These are phyloP conservation scores for Exophiala bonariae DNA, from an alignment of 2,329 filamentous ascomycete species.

Conservation along the genomic window DNA sequence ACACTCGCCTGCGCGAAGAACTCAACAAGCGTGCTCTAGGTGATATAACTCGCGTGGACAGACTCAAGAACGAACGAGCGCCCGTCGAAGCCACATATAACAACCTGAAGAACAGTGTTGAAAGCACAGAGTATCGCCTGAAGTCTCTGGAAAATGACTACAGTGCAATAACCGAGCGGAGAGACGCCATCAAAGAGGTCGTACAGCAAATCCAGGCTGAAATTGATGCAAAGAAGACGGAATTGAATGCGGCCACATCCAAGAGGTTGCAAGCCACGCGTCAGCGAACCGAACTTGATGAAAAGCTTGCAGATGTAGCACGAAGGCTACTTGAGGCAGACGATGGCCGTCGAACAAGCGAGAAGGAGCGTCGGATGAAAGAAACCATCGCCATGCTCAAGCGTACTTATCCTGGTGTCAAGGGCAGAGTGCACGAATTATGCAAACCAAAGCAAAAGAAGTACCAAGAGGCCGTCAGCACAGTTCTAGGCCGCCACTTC, in stretches of 20 bases:
- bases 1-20: slow-evolving; percentile 79
- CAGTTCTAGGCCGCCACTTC: slow-evolving; percentile 87
- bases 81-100: slow-evolving; percentile 89
- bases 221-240: slow-evolving; percentile 86
- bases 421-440: slow-evolving; percentile 84
- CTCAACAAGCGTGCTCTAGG: slow-evolving; percentile 79
- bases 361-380: slow-evolving; percentile 74
- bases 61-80: slow-evolving; percentile 83
- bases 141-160: slow-evolving; percentile 74
- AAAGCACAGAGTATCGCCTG: slow-evolving; percentile 71
- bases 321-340: slow-evolving; percentile 82
- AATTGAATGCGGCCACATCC: slow-evolving; percentile 81
- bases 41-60: slow-evolving; percentile 80
- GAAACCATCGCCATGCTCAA: slow-evolving; percentile 85
- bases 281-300: slow-evolving; percentile 82
- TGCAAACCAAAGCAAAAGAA: slow-evolving; percentile 98
- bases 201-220: slow-evolving; percentile 71
- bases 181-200: slow-evolving; percentile 59
- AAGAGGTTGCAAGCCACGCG: slow-evolving; percentile 79
- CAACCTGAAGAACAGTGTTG: slow-evolving; percentile 84
- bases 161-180: slow-evolving; percentile 67
- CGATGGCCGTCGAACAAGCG: slow-evolving; percentile 79
- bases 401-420: slow-evolving; percentile 87
- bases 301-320: slow-evolving; percentile 81
- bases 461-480: slow-evolving; percentile 88